Base-by-base conservation (phyloP, 306 rosid genomes). In the Sindora glabra region DNA sequence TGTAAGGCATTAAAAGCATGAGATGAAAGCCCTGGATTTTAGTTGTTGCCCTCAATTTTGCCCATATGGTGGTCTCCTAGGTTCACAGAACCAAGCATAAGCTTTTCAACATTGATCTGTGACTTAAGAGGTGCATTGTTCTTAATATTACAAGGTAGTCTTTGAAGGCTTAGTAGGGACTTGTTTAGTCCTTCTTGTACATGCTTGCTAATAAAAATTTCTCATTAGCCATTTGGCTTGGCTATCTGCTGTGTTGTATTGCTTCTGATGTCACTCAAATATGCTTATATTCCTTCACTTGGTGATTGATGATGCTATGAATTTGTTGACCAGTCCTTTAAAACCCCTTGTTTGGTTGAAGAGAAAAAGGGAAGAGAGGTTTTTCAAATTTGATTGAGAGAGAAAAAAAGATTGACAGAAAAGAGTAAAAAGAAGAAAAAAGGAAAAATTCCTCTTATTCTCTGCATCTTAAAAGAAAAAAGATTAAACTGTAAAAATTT, bases 171-270 rank as follows among this genome's bases (percentile, higher is more conserved):
- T 42, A 57, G 57, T 42, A 18, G 16, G 65, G 71, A 49, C 41
- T 27, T 39, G 25, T 56, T 62, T 42, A 58, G 72, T 70, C 47
- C 77, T 70, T n/a, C n/a, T 57, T 79, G 84, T 70, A 74, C 41
- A 79, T 79, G 61, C 48, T 67, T 51, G 71, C 68, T 49, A 78
- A 78, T 70, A 74, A 73, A 73, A 60, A 9, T 25, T 50, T 62
- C 19, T 63, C 57, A 56, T 54, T 44, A 62, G 40, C 22, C 48
- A 61, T 41, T 62, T 66, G 45, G 49, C 73, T 71, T 77, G 47
- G 18, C 65, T 50, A 42, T 72, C 50, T 15, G 36, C 27, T 56
- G 37, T 34, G 5, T 26, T 42, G 41, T 48, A 44, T 40, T 1
- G 38, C 8, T 15, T 18, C 5, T 51, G 1, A 15, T 6, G 37